A percentile compares a stretch with the other conserved stretches of the same genome.
phyloP scores from a whole-genome alignment of 106 monocot genomes.

The Platanthera zijinensis region DNA sequence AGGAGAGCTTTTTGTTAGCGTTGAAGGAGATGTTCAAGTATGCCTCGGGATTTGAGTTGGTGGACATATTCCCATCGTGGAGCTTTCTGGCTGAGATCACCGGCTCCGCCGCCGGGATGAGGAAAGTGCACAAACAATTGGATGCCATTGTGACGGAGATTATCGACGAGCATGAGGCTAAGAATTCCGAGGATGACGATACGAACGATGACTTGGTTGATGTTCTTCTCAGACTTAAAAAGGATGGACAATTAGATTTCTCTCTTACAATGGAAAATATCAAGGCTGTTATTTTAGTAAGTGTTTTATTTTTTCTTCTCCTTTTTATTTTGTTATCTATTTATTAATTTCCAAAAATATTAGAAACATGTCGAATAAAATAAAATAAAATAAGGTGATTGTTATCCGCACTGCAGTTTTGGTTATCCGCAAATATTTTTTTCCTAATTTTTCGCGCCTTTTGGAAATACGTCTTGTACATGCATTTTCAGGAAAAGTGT shows the following conservation, averaged over 20 bases:
- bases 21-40: background rate
- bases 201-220: background rate
- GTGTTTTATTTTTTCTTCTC: too few species aligned
- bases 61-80: background rate
- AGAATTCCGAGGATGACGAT: background rate
- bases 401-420: too few species aligned
- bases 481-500: too few species aligned
- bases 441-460: too few species aligned
- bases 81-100: background rate
- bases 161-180: background rate
- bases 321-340: too few species aligned
- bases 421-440: too few species aligned
- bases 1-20: background rate
- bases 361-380: too few species aligned
- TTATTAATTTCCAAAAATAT: too few species aligned
- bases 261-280: background rate
- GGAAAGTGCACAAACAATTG: background rate
- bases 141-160: background rate
- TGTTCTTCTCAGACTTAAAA: background rate
- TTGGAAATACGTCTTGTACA: too few species aligned
- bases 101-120: background rate
- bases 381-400: too few species aligned
- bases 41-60: background rate
- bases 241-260: background rate
- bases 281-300: background rate